Percentiles rank a stretch among this genome's conserved stretches.
Evolutionary conservation across 768 basidiomycete genomes (phyloP).

Genomic region (Agrocybe pediades): DNA sequence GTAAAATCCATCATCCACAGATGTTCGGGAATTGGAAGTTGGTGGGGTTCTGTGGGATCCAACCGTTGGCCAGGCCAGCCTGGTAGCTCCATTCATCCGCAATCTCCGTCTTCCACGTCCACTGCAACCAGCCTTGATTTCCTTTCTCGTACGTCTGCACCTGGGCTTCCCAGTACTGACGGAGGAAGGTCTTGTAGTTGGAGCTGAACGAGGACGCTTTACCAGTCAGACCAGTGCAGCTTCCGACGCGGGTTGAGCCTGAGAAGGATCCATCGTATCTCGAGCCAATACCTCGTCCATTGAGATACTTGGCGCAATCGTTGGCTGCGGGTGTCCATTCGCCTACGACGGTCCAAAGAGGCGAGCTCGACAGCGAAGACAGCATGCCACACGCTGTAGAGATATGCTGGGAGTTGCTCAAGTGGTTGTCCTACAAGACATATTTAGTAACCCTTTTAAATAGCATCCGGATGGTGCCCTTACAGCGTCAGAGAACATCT

Average conservation of each 20-base stretch:
- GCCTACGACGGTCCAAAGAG: conserved; percentile 83
- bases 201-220: conserved; percentile 72
- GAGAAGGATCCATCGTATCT: conserved; percentile 64
- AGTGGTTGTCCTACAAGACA: conserved; percentile 41
- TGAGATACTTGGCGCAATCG: conserved; percentile 82
- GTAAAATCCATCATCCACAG: conserved; percentile 42
- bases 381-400: conserved; percentile 52
- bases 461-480: conserved; percentile 20
- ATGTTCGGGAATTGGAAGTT: conserved; percentile 58
- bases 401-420: conserved; percentile 59
- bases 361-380: conserved; percentile 48
- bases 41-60: conserved; percentile 73
- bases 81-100: conserved; percentile 93
- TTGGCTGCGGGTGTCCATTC: conserved; percentile 84
- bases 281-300: conserved; percentile 75
- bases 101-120: conserved; percentile 84
- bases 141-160: conserved; percentile 68
- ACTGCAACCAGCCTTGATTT: conserved; percentile 70
- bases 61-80: conserved; percentile 75
- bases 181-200: conserved; percentile 79
- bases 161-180: conserved; percentile 87
- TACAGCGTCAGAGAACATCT: conserved; percentile 66
- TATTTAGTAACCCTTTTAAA: conserved; percentile 2
- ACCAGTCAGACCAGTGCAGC: conserved; percentile 75
- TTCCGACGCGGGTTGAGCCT: conserved; percentile 71